These are phyloP conservation scores for Suillus weaverae DNA, from an alignment of 768 basidiomycete genomes.

Conservation along the genomic window DNA sequence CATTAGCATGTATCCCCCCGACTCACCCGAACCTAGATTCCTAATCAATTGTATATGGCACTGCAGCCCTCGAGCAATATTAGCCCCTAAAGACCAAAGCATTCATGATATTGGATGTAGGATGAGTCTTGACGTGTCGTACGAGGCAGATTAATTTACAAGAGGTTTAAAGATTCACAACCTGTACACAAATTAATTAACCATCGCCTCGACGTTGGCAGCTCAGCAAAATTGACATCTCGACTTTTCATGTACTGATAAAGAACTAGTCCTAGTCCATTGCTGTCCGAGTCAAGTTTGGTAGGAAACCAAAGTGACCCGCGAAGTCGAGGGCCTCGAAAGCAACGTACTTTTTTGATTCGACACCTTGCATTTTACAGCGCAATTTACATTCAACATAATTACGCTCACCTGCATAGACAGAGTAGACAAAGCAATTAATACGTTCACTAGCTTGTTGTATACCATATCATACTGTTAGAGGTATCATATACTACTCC, in stretches of 20 bases:
- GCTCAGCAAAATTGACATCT: slow-evolving; percentile 59
- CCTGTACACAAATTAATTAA: slow-evolving; percentile 65
- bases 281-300: slow-evolving; percentile 69
- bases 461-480: background rate
- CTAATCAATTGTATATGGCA: no score
- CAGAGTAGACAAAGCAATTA: slow-evolving; percentile 20
- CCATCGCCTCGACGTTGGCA: slow-evolving; percentile 72
- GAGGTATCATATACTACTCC: background rate
- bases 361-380: slow-evolving; percentile 35
- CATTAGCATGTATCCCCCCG: background rate
- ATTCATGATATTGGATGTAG: no score
- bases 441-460: background rate
- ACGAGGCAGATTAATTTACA: slow-evolving; percentile 82
- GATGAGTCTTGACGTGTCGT: slow-evolving; percentile 4
- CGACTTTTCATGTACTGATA: background rate
- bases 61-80: no score
- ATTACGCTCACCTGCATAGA: slow-evolving; percentile 57
- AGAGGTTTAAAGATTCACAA: slow-evolving; percentile 71
- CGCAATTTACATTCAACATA: slow-evolving; percentile 84
- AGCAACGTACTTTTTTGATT: slow-evolving; percentile 75
- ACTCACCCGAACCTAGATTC: background rate
- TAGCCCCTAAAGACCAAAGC: no score
- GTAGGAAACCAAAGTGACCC: slow-evolving; percentile 69
- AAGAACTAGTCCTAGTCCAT: slow-evolving; percentile 58
- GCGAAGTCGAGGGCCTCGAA: slow-evolving; percentile 71